Evolutionary conservation across 768 basidiomycete species (phyloP).

Genomic region (Boletus pseudopeckii): DNA sequence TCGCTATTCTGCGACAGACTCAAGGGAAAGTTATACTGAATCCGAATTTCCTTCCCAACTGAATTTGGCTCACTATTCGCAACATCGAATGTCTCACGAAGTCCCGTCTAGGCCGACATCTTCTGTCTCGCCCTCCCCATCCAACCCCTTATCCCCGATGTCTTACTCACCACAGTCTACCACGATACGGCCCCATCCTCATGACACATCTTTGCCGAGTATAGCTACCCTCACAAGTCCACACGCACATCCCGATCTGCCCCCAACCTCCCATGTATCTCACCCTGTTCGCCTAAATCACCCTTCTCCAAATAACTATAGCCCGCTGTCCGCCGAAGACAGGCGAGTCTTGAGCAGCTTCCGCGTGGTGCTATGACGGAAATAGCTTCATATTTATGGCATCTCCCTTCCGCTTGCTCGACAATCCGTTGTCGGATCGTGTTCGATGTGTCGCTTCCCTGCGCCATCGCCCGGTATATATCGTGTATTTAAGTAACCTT

Average conservation of each 20-base stretch:
- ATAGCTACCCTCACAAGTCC: conserved; percentile 17
- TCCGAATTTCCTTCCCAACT: conserved; percentile 9
- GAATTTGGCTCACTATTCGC: conserved; percentile 8
- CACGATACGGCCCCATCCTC: conserved; percentile 3
- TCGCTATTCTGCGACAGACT: conserved; percentile 16
- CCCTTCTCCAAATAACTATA: conserved; percentile 30
- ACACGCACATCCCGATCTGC: conserved; percentile 1
- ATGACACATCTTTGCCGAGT: conserved; percentile 20
- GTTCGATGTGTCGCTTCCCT: conserved; percentile 3
- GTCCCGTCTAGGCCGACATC: conserved; percentile 6
- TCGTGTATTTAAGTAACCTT: not conserved
- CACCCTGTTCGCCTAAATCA: conserved; percentile 18
- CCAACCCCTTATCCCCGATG: conserved; percentile 10
- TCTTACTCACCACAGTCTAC: conserved; percentile 5
- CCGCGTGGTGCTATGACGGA: conserved; percentile 45
- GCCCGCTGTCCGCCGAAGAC: conserved; percentile 53
- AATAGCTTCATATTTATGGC: conserved; percentile 1
- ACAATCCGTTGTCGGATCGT: not conserved
- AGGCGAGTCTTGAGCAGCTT: conserved; percentile 55
- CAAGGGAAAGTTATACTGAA: conserved; percentile 14
- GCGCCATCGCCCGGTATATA: not conserved
- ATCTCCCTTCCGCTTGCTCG: not conserved
- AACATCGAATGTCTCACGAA: conserved; percentile 12
- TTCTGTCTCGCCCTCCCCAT: conserved; percentile 15
- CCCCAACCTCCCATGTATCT: conserved; percentile 1